These are phyloP conservation scores for Sporodiniella umbellata DNA, from an alignment of 371 early-diverging fungal species.

Conservation along the genomic window DNA sequence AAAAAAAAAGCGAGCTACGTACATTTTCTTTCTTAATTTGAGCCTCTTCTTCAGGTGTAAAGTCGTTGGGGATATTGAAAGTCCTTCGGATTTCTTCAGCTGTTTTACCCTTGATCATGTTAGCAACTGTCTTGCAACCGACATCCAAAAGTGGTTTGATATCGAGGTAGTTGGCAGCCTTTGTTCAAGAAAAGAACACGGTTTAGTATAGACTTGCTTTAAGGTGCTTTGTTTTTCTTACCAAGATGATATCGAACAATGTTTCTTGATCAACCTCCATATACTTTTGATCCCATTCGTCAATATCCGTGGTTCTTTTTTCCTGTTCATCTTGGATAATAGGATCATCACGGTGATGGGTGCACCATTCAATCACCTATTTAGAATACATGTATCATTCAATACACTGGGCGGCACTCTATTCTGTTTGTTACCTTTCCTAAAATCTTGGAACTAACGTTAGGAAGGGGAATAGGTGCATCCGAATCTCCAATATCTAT, in stretches of 20 bases:
- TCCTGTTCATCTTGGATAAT: constrained; percentile 58
- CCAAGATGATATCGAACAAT: constrained; percentile 71
- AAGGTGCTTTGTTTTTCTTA: constrained; percentile 6
- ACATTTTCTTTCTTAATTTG: constrained; percentile 88
- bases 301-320: constrained; percentile 69
- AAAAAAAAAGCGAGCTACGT: constrained; percentile 24
- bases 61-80: constrained; percentile 95
- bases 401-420: no score
- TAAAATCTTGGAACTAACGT: constrained; percentile 68
- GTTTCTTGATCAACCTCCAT: constrained; percentile 79
- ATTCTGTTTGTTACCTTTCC: constrained; percentile 51
- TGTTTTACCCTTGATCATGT: constrained; percentile 95
- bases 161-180: constrained; percentile 95
- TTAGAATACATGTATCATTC: no score
- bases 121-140: constrained; percentile 97
- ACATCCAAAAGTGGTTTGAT: constrained; percentile 93
- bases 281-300: constrained; percentile 81
- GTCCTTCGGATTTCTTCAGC: constrained; percentile 92
- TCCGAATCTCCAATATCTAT: constrained; percentile 75
- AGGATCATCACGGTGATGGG: constrained; percentile 74
- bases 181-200: constrained; percentile 3
- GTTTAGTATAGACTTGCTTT: neutral
- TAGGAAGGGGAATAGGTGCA: constrained; percentile 75
- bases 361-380: constrained; percentile 80
- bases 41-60: constrained; percentile 95